These are phyloP conservation scores for Leptographium procerum DNA, from an alignment of 2,329 filamentous ascomycete genomes.

Conservation along the genomic window DNA sequence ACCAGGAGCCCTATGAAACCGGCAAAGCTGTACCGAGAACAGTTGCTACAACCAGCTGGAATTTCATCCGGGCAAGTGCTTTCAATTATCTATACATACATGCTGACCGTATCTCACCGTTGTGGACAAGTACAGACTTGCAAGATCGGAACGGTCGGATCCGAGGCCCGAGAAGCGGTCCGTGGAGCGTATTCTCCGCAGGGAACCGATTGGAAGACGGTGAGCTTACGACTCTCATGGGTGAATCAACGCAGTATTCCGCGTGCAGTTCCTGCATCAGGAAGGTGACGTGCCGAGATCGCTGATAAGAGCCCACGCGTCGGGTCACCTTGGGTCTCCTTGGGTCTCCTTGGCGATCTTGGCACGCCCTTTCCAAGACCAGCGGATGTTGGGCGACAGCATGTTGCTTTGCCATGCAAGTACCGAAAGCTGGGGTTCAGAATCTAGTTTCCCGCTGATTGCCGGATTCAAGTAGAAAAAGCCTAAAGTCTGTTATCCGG, in stretches of 20 bases:
- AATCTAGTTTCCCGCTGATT: background rate
- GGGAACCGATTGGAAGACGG: background rate
- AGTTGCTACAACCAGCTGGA: no score
- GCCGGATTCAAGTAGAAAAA: background rate
- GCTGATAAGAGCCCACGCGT: background rate
- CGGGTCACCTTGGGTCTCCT: no score
- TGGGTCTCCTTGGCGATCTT: background rate
- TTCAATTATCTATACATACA: no score
- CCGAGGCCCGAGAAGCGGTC: background rate
- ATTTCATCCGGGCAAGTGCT: no score
- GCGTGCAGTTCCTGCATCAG: background rate
- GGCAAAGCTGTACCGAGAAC: background rate
- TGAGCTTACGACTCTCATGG: background rate
- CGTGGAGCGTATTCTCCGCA: background rate
- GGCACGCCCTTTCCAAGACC: background rate
- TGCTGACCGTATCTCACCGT: no score
- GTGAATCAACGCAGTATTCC: background rate
- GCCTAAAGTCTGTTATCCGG: no score
- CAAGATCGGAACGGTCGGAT: background rate
- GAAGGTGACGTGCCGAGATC: background rate
- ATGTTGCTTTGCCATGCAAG: background rate
- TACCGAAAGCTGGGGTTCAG: background rate
- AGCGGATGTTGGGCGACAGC: background rate
- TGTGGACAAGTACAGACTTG: no score
- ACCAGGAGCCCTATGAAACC: background rate